Evolutionary conservation across 257 asterid species (phyloP), one percentile per base, ranked within the genome.

Genomic region (Solanum gracilifrons): DNA sequence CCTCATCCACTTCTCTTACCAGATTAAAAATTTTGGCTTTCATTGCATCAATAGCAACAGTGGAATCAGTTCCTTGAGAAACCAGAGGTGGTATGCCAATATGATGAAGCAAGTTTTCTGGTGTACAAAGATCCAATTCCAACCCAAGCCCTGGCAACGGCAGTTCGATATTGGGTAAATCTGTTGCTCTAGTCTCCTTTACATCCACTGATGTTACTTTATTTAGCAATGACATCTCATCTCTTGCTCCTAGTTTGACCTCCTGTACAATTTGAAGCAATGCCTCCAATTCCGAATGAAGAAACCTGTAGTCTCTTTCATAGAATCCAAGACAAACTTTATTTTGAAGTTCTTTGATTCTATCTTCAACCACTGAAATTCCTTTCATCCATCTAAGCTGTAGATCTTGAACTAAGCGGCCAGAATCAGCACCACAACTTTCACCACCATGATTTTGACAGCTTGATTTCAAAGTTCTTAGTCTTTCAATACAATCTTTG

Each of bases 1-100:
- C 93, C 71, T 94, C 98, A n/a, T 97, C 99, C 92, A 95, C 89
- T 89, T 97, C 99, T 86, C 99, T 91, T 62, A 93, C 94, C 60
- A 97, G 98, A 88, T 96, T 98, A 69, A 96, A 91, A 66, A 95
- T 94, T 80, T 97, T 95, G 80, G 88, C 94, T 87, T 93, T 94
- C 98, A 95, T 94, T 33, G 95, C 93, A 85, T 95, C 98, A 35
- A 92, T 87, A 71, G 92, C 90, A 91, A 88, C 91, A 5, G 32
- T 41, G 74, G 94, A 92, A 79, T 92, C 92, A 82, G 89, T 62
- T 90, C 90, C 96, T 87, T 90, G 96, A 68, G 98, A 90, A 69
- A 90, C 91, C 3, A 92, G 92, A 3, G 96, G 90, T 73, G 91
- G 90, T 86, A 90, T 79, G 88, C 91, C 89, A 87, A 94, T 92